Percentiles rank a stretch among this genome's conserved stretches.
Evolutionary conservation across 2,329 filamentous ascomycete genomes (phyloP).

Genomic region (Penicillium sp.): DNA sequence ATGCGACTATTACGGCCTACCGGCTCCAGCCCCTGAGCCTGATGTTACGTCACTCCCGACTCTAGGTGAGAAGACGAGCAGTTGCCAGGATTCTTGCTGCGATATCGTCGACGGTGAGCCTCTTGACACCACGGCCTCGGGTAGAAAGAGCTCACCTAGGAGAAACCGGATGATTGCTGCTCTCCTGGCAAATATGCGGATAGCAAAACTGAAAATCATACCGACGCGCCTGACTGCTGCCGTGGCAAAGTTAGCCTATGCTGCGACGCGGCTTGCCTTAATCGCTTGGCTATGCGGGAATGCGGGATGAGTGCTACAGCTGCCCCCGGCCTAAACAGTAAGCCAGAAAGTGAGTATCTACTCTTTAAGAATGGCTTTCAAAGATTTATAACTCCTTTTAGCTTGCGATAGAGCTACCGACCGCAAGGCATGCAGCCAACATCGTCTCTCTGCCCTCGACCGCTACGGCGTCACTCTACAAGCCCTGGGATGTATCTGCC

Average conservation of each 20-base stretch:
- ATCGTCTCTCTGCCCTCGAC: conserved; percentile 34
- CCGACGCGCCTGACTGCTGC: conserved; percentile 38
- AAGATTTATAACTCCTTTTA: conserved; percentile 1
- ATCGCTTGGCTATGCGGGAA: conserved; percentile 44
- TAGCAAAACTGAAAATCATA: conserved; percentile 2
- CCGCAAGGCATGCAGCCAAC: conserved; percentile 35
- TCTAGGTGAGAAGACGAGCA: conserved; percentile 3
- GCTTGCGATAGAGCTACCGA: conserved; percentile 6
- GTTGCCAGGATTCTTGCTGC: conserved; percentile 8
- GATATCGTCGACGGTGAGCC: not conserved
- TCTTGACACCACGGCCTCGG: no score
- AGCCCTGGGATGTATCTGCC: conserved; percentile 53
- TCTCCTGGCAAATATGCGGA: conserved; percentile 3
- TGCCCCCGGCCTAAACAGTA: not conserved
- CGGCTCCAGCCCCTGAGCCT: conserved; percentile 1
- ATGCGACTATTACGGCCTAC: conserved; percentile 1
- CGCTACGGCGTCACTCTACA: conserved; percentile 45
- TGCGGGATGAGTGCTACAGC: conserved; percentile 25
- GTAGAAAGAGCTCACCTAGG: not conserved
- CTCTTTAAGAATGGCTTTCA: conserved; percentile 1
- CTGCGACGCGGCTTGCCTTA: conserved; percentile 44
- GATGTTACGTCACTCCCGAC: conserved; percentile 1
- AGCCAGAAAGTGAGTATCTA: conserved; percentile 4
- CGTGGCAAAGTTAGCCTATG: conserved; percentile 41
- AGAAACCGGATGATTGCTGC: no score